Base-by-base conservation (phyloP, 345 rosid species). In the Psidium friedrichsthalianum region DNA sequence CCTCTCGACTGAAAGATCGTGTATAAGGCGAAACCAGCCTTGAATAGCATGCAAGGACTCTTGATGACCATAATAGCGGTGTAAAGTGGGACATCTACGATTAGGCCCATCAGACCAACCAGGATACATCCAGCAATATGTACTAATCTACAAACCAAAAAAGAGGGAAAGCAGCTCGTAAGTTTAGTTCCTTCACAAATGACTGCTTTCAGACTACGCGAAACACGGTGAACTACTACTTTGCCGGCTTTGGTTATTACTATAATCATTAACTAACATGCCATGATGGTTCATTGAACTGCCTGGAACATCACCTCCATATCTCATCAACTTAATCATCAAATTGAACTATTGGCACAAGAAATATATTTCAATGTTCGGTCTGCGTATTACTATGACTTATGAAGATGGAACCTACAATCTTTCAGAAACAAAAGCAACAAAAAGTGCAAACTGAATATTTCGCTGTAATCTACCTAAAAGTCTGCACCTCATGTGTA, bases 1-100 rank as follows among this genome's bases (percentile, higher is more conserved):
- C 98, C 87, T 95, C 94, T 6, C 95, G 91, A 85, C 93, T 92
- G 56, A 96, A 1, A 94, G 92, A 87, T 95, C 98, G 85, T 94
- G 96, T 32, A 90, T 86, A 82, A 96, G 85, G 20, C 95, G 83
- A 83, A 90, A 95, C 98, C 98, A 93, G 44, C 98, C 87, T 91
- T 93, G 56, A 96, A 88, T 85, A 95, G 89, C 95, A 94, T 89
- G 85, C 91, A 91, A 42, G 95, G 98, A 88, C 97, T 92, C 92
- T 96, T 95, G 58, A 92, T 85, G 56, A 94, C 52, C 0, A 94
- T 95, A 40, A 95, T 95, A 3, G 91, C 90, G 22, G 98, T 92
- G 90, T 91, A 92, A 56, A 93, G 91, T 59, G 97, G 97, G 87
- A 95, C 90, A 51, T 96, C 95, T 74, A 94, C 93, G 24, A 91